A percentile compares a stretch with the other conserved stretches of the same genome.
phyloP scores from a whole-genome alignment of 2,329 filamentous ascomycete species.

The Mycosphaerella sp. region DNA sequence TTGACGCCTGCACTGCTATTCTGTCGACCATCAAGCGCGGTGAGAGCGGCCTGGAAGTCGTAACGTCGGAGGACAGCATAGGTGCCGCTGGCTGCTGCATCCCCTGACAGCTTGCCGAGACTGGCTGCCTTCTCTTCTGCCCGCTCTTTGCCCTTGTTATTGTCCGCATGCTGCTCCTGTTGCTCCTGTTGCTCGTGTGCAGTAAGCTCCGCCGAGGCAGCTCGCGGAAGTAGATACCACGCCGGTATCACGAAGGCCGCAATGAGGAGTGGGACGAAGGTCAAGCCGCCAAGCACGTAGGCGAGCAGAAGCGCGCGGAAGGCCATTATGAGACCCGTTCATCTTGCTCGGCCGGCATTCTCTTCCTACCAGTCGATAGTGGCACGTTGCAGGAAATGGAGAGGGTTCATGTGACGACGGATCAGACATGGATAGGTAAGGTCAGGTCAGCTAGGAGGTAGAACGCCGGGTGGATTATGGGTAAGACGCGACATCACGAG shows the following conservation, averaged over 20 bases:
- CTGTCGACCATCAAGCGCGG: slow-evolving; percentile 25
- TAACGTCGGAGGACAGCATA: slow-evolving; percentile 31
- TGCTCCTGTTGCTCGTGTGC: slow-evolving; percentile 8
- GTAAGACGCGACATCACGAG: neutral
- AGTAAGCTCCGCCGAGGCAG: neutral
- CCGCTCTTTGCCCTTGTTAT: slow-evolving; percentile 2
- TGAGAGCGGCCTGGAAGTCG: slow-evolving; percentile 28
- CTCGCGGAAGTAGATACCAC: slow-evolving; percentile 53
- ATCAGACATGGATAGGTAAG: neutral
- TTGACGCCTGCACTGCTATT: slow-evolving; percentile 6
- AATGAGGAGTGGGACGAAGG: slow-evolving; percentile 71
- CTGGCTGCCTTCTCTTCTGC: slow-evolving; percentile 6
- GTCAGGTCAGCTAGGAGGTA: neutral
- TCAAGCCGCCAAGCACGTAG: slow-evolving; percentile 81
- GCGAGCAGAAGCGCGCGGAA: slow-evolving; percentile 57
- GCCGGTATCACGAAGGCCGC: slow-evolving; percentile 56
- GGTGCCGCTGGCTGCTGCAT: slow-evolving; percentile 27
- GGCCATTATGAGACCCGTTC: slow-evolving; percentile 25
- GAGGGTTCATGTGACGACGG: neutral
- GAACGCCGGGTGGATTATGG: too few species aligned
- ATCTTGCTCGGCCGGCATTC: neutral
- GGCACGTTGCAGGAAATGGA: neutral
- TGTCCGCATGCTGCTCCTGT: neutral
- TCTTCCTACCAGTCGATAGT: neutral
- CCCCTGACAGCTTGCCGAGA: slow-evolving; percentile 8